phyloP scores from a whole-genome alignment of 768 basidiomycete genomes.

The Boletales sp. region DNA sequence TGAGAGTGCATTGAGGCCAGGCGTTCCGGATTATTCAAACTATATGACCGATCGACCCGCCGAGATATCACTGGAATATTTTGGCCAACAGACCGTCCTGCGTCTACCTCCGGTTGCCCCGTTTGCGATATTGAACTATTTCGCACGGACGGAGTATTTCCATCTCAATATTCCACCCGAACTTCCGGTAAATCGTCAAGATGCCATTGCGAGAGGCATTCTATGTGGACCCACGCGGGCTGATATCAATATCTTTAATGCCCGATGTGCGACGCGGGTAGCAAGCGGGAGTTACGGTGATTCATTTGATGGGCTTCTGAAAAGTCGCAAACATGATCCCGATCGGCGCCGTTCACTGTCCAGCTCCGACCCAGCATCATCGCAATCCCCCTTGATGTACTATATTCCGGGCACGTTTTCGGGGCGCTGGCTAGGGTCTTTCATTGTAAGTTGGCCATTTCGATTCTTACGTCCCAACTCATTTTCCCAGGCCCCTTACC shows the following conservation, averaged over 20 bases:
- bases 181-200: constrained; percentile 34
- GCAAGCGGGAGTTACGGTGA: constrained; percentile 21
- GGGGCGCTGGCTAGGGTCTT: constrained; percentile 50
- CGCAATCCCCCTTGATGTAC: constrained; percentile 8
- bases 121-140: constrained; percentile 48
- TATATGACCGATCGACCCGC: constrained; percentile 31
- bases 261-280: constrained; percentile 41
- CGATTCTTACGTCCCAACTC: not conserved
- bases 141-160: constrained; percentile 38
- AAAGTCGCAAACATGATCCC: constrained; percentile 31
- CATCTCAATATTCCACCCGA: constrained; percentile 39
- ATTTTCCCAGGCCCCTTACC: constrained; percentile 35
- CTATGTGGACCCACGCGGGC: constrained; percentile 41
- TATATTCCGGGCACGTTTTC: constrained; percentile 45
- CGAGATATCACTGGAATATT: constrained; percentile 37
- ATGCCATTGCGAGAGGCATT: constrained; percentile 28
- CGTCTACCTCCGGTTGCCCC: constrained; percentile 42
- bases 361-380: not conserved
- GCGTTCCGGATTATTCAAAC: constrained; percentile 20
- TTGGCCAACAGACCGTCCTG: constrained; percentile 35
- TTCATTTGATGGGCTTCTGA: constrained; percentile 13
- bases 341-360: constrained; percentile 26
- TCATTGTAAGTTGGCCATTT: constrained; percentile 34
- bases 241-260: constrained; percentile 43
- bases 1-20: constrained; percentile 9